Evolutionary conservation across 805 yeast species (phyloP), one percentile per base, ranked within the genome.

Genomic region (Zygoascus tannicola): DNA sequence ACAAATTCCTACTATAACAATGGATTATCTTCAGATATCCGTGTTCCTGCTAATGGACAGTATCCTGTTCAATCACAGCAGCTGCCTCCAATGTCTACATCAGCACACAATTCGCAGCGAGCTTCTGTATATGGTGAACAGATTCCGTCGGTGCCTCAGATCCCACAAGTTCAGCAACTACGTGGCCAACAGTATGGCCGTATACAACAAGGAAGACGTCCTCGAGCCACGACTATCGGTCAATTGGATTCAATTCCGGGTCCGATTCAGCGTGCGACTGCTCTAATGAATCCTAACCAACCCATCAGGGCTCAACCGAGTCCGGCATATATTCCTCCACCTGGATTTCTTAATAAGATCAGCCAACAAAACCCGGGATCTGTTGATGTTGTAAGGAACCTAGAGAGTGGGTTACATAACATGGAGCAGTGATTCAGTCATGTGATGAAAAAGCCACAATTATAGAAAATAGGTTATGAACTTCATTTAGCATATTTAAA

Each of bases 291-390:
- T 40, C 66, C 68, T 1, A 55, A 56, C 19, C 60, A 64, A 15
- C 55, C 60, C 3, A 64, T 65, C 20, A 59, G 62, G 12, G 60
- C 67, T 23, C 68, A 65, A 48, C 63, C 65, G 14, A 56, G 63
- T 41, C 69, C 70, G 0, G 67, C 69, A 2, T 65, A 65, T 45
- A 53, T 64, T 41, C 69, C 69, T 3, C 70, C 70, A 5, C 62
- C 66, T 3, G 67, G 62, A n/a, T 35, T 55, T 22, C 12, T 26
- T 12, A 8, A 7, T 12, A 26, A 26, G 12, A 12, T 8, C 7
- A 26, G 10, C 7, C 43, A 12, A n/a, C 32, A 19, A 23, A n/a
- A 32, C 26, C 30, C 46, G 23, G 28, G 22, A 16, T 26, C 22
- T 32, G 55, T 55, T 4, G 63, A 58, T 36, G 54, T 57, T 10